phyloP scores from a whole-genome alignment of 495 filamentous ascomycete species.

The Hyaloscypha finlandica region DNA sequence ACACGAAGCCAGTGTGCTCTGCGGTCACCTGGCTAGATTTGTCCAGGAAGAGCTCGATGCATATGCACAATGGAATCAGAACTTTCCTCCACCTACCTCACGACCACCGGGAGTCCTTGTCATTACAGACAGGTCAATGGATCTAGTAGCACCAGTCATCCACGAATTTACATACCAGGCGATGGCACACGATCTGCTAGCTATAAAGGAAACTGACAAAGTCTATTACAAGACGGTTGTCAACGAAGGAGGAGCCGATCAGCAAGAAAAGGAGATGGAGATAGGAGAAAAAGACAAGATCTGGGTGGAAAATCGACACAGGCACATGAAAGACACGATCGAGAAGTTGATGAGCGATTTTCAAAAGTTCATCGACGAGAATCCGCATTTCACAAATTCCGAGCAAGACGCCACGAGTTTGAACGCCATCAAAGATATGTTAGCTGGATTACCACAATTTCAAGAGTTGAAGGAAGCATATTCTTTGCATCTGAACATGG shows the following conservation, averaged over 20 bases:
- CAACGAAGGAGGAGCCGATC: constrained; percentile 66
- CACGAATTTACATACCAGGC: constrained; percentile 99
- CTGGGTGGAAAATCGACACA: constrained; percentile 90
- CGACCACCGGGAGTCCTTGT: constrained; percentile 82
- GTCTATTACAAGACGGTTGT: constrained; percentile 77
- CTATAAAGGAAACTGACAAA: constrained; percentile 84
- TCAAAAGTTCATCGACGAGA: constrained; percentile 82
- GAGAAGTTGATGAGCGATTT: constrained; percentile 92
- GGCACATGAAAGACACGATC: constrained; percentile 97
- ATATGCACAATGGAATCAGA: constrained; percentile 76
- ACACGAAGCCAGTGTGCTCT: constrained; percentile 87
- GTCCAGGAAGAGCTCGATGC: constrained; percentile 87
- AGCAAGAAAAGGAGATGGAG: constrained; percentile 85
- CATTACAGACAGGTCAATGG: constrained; percentile 90
- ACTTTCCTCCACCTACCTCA: constrained; percentile 80
- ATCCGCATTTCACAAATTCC: constrained; percentile 88
- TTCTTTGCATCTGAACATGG: constrained; percentile 93
- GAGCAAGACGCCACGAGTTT: constrained; percentile 68
- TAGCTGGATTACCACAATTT: constrained; percentile 91
- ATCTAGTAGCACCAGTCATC: constrained; percentile 79
- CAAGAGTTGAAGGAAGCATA: constrained; percentile 94
- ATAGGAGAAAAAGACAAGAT: constrained; percentile 87
- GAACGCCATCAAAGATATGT: constrained; percentile 94
- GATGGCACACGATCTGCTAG: constrained; percentile 92
- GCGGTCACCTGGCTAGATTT: constrained; percentile 85